phyloP scores from a whole-genome alignment of 1,284 basidiomycete genomes.

The Mixia osmundae region DNA sequence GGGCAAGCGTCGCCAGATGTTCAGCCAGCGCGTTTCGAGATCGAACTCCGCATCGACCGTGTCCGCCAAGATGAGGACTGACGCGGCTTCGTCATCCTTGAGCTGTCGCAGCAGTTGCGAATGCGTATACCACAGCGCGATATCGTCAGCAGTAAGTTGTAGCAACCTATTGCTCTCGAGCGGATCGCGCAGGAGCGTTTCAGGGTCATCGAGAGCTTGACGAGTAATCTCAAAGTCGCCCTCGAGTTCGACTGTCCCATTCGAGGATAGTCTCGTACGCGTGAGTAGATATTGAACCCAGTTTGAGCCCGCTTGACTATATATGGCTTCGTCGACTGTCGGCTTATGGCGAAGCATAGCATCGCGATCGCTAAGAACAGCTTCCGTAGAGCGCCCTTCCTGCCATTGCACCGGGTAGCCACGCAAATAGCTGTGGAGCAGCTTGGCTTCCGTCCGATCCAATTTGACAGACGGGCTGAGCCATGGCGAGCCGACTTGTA shows the following conservation, averaged over 20 bases:
- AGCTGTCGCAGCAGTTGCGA: conserved; percentile 28
- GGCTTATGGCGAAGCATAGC: too few relatives aligned
- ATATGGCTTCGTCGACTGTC: too few relatives aligned
- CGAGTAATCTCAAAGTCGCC: too few relatives aligned
- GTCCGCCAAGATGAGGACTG: conserved; percentile 43
- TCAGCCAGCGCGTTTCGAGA: conserved; percentile 29
- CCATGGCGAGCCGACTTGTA: conserved; percentile 12
- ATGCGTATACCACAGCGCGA: conserved; percentile 41
- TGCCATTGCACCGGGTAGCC: too few relatives aligned
- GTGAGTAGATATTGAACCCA: too few relatives aligned
- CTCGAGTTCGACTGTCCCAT: too few relatives aligned
- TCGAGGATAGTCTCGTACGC: too few relatives aligned
- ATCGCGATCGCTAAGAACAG: too few relatives aligned
- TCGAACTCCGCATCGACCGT: conserved; percentile 55
- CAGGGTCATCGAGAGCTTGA: too few relatives aligned
- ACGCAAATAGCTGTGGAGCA: too few relatives aligned
- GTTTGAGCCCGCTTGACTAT: too few relatives aligned
- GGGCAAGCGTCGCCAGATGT: conserved; percentile 36
- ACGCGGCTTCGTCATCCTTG: conserved; percentile 19
- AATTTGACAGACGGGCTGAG: conserved; percentile 6
- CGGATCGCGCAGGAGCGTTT: conserved; percentile 12
- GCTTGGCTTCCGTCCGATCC: background rate
- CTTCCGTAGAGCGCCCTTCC: too few relatives aligned
- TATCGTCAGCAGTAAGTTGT: conserved; percentile 16
- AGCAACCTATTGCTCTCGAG: conserved; percentile 12